A percentile compares a stretch with the other conserved stretches of the same genome.
These are phyloP conservation scores for Phytophthora fragariaefolia DNA, from an alignment of 352 stramenopile genomes.

Conservation along the genomic window DNA sequence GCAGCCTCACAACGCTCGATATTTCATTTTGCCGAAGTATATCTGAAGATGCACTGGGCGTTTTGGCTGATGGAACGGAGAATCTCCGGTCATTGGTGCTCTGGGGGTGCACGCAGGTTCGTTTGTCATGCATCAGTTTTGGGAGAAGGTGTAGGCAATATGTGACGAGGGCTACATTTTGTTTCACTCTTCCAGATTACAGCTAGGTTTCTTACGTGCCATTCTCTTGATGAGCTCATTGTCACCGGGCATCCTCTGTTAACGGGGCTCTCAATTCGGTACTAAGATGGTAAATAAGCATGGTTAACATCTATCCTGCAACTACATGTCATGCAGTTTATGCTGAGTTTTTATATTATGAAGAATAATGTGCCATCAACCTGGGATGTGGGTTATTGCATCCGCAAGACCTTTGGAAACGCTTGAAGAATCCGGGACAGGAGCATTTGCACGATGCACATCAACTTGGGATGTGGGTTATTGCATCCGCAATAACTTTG, in stretches of 20 bases:
- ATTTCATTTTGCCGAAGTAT: slow-evolving; percentile 84
- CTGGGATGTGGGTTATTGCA: not conserved
- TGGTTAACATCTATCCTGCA: too few relatives aligned
- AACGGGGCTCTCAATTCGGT: slow-evolving; percentile 77
- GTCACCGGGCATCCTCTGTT: slow-evolving; percentile 72
- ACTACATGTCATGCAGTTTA: too few relatives aligned
- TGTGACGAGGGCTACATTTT: not conserved
- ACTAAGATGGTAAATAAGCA: too few relatives aligned
- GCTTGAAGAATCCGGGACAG: slow-evolving; percentile 1
- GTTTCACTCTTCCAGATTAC: slow-evolving; percentile 52
- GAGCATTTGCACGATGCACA: not conserved
- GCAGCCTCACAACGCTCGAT: slow-evolving; percentile 57
- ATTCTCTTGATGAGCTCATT: slow-evolving; percentile 69
- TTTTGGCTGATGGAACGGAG: slow-evolving; percentile 58
- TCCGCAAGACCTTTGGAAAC: slow-evolving; percentile 2
- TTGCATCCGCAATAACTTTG: slow-evolving; percentile 5
- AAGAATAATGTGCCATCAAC: too few relatives aligned
- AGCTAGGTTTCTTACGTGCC: slow-evolving; percentile 69
- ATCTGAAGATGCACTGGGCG: slow-evolving; percentile 67
- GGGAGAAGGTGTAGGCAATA: not conserved
- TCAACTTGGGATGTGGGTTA: not conserved
- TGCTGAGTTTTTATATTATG: too few relatives aligned
- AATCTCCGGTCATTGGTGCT: slow-evolving; percentile 60
- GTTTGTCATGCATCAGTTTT: slow-evolving; percentile 6
- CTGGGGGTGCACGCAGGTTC: slow-evolving; percentile 81